phyloP scores from a whole-genome alignment of 139 green algal species.

The Chlorella ohadii region DNA sequence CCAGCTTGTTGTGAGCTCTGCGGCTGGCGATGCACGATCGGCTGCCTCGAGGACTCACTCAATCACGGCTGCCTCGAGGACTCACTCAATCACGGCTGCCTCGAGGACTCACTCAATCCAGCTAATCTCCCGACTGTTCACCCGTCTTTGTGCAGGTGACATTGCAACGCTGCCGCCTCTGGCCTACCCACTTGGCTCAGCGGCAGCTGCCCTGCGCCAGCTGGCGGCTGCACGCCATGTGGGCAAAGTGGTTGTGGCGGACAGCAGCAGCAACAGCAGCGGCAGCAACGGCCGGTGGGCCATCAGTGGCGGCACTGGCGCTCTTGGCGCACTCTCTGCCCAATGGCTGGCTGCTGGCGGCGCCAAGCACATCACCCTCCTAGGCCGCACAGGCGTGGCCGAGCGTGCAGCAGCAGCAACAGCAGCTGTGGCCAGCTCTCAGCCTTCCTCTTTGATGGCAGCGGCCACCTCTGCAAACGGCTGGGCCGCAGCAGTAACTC shows the following conservation, averaged over 20 bases:
- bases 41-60: too few species aligned
- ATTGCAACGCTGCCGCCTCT: slow-evolving; percentile 55
- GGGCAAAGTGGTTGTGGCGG: slow-evolving; percentile 81
- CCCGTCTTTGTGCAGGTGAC: slow-evolving; percentile 23
- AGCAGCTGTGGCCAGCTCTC: not conserved
- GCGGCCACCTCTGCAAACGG: not conserved
- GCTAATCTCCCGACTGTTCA: too few species aligned
- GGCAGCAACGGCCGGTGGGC: slow-evolving; percentile 72
- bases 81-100: too few species aligned
- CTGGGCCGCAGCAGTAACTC: not conserved
- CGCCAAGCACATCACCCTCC: not conserved
- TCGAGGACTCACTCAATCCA: too few species aligned
- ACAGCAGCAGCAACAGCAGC: slow-evolving; percentile 13
- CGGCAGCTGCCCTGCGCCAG: slow-evolving; percentile 72
- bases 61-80: too few species aligned
- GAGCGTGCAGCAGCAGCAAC: not conserved
- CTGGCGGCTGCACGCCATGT: slow-evolving; percentile 77
- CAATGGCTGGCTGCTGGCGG: slow-evolving; percentile 60
- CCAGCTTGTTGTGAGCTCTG: too few species aligned
- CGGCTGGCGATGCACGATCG: too few species aligned
- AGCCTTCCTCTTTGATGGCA: not conserved
- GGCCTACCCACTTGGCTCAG: slow-evolving; percentile 45
- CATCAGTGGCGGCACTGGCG: slow-evolving; percentile 54
- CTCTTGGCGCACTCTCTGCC: slow-evolving; percentile 63
- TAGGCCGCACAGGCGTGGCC: not conserved